Percentiles rank a stretch among this genome's conserved stretches.
Conservation (phyloP, 257 asterid genomes). For the Fraxinus americana region DNA sequence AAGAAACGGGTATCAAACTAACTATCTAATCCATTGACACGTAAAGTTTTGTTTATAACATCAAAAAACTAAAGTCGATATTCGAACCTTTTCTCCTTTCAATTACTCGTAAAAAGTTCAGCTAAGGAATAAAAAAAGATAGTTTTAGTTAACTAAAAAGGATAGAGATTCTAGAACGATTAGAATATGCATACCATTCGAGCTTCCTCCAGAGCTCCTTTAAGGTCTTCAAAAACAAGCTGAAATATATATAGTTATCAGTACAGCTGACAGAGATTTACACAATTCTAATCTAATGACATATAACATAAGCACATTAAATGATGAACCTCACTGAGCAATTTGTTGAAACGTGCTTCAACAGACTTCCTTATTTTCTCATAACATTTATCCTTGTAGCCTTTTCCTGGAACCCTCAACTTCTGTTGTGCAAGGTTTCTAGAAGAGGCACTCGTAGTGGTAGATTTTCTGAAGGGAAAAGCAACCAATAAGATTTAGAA, state of each 20-base stretch:
- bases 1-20: not conserved
- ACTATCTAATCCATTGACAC: conserved; percentile 2
- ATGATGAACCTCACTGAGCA: conserved; percentile 73
- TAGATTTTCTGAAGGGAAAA: conserved; percentile 45
- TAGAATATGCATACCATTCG: conserved; percentile 53
- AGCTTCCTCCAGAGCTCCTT: conserved; percentile 96
- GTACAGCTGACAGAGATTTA: conserved; percentile 14
- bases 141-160: conserved; percentile 9
- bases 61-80: conserved; percentile 12
- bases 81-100: not conserved
- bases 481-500: conserved; percentile 15
- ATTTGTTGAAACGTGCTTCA: conserved; percentile 76
- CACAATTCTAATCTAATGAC: conserved; percentile 17
- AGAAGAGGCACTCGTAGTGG: conserved; percentile 54
- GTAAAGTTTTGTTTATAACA: conserved; percentile 13
- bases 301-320: conserved; percentile 18
- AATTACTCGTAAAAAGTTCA: not conserved
- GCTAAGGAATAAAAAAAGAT: not conserved
- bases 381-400: conserved; percentile 94
- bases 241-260: conserved; percentile 33
- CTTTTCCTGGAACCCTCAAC: conserved; percentile 88
- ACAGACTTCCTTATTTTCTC: conserved; percentile 88
- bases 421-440: conserved; percentile 71
- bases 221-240: conserved; percentile 71
- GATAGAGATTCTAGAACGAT: conserved; percentile 14